Evolutionary conservation across 805 yeast genomes (phyloP), one percentile per base, ranked within the genome.

Genomic region (Groenewaldozyma salmanticensis): DNA sequence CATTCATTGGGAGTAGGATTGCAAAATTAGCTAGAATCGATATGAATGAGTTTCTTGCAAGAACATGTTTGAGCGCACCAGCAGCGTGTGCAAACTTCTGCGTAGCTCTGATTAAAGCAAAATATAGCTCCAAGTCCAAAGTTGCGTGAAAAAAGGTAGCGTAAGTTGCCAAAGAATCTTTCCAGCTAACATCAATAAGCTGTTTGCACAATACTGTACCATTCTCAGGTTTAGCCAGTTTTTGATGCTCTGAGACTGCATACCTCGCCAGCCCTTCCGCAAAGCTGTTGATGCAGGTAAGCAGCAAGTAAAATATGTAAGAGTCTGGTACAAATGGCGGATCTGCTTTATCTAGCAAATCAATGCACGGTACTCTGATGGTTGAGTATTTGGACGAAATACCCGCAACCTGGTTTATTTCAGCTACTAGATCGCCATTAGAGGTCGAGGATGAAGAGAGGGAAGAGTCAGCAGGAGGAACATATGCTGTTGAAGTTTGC

Each of bases 81-180:
- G 88, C 72, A 0, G 88, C 76, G 55, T 86, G 95, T 4, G 94
- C 76, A 37, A 84, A 67, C 47, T 80, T 79, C 57, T 90, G 96
- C 5, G 84, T 67, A 0, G 94, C 72, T 31, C 95, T 66, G 2
- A 87, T 75, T 2, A 80, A 53, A 6, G 66, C 61, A 42, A 81
- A 81, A 57, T 83, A 88, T 17, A 77, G 54, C 15, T 82, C 90
- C 41, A 71, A 67, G 51, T 86, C 94, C 53, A 84, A 60, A 4
- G 81, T 66, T 0, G 87, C 74, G 50, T 77, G 77, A 5, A 90
- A 55, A 39, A 75, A 78, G 2, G 68, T 64, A 6, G 71, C 61
- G 36, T 71, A 72, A 21, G 73, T 60, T 2, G 63, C 57, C 18
- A 75, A 61, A 1, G 79, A 48, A 1, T 61, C 50, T 7, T 48